Evolutionary conservation across 257 asterid genomes (phyloP), one percentile per base, ranked within the genome.

Genomic region (Solanum neorickii): DNA sequence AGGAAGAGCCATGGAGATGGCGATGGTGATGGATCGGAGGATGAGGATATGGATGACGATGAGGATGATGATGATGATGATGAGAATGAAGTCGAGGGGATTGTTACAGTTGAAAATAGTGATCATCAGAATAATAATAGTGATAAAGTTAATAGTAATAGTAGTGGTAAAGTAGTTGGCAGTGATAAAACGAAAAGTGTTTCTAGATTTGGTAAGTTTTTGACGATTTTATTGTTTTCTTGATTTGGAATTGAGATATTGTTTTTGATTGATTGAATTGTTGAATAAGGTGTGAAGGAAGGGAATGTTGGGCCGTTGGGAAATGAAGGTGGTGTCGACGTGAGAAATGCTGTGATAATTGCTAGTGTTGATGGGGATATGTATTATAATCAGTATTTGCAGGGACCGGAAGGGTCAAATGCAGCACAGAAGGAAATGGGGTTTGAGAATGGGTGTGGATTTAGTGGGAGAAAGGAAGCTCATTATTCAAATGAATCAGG

Each of bases 381-480:
- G 83, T 93, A 90, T 88, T 93, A 92, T 86, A 42, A 52, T 4
- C 95, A 92, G 88, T 93, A 90, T 89, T 75, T 92, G 90, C 93
- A 91, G 88, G 94, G 93, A 85, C 82, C 87, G 7, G 94, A 91
- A 86, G 96, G 94, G 60, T 91, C 95, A 8, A 93, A 92, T 88
- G 88, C 94, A 0, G 92, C 93, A 65, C 94, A 89, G 56, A 95
- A 93, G 92, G 98, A 93, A 65, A 87, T 86, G 23, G 87, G 86
- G 44, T 80, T 87, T 65, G 97, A 92, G 85, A 92, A 91, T 84
- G 98, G 93, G 20, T 93, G 93, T 88, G 96, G 94, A n/a, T 92
- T 91, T 89, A 93, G 98, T 83, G 98, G 96, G 91, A 93, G 94
- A 90, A 96, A 92, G 90, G 98, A 94, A 68, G 90, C 88, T 41